A percentile compares a stretch with the other conserved stretches of the same genome.
phyloP scores from a whole-genome alignment of 2,329 filamentous ascomycete species.

The Claviceps spartinae region DNA sequence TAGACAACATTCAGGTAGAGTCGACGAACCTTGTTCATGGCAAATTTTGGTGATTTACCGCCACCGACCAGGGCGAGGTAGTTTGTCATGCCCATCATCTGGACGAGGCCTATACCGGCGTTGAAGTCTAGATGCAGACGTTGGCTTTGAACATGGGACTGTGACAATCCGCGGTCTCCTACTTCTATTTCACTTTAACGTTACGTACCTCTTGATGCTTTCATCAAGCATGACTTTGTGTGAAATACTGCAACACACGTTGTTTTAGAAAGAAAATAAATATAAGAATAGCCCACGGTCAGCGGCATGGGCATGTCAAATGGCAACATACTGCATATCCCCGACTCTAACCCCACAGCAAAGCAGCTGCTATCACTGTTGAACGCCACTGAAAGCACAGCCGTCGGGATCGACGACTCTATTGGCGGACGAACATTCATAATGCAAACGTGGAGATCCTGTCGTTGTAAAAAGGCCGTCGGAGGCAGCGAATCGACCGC shows the following conservation, averaged over 20 bases:
- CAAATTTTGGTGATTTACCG: conserved; percentile 71
- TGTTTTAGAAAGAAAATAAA: background rate
- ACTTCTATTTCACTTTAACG: background rate
- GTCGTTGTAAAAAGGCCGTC: background rate
- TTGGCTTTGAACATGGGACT: background rate
- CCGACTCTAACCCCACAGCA: conserved; percentile 71
- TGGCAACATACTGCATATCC: conserved; percentile 58
- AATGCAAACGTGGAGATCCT: conserved; percentile 12
- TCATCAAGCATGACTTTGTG: conserved; percentile 56
- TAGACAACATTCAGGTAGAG: background rate
- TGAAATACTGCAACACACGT: conserved; percentile 46
- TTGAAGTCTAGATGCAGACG: conserved; percentile 47
- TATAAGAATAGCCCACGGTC: background rate
- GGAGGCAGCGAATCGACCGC: no score
- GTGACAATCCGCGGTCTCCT: background rate
- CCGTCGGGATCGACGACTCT: conserved; percentile 58
- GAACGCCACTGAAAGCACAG: conserved; percentile 72
- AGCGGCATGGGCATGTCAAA: background rate
- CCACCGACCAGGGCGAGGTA: conserved; percentile 85
- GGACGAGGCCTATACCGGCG: conserved; percentile 66
- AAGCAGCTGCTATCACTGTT: conserved; percentile 79
- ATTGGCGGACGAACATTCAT: conserved; percentile 90
- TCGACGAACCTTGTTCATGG: conserved; percentile 60
- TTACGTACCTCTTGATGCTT: conserved; percentile 34
- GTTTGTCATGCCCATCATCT: conserved; percentile 79